Evolutionary conservation across 1,284 basidiomycete genomes (phyloP), one percentile per base, ranked within the genome.

Genomic region (Termitomyces sp.): DNA sequence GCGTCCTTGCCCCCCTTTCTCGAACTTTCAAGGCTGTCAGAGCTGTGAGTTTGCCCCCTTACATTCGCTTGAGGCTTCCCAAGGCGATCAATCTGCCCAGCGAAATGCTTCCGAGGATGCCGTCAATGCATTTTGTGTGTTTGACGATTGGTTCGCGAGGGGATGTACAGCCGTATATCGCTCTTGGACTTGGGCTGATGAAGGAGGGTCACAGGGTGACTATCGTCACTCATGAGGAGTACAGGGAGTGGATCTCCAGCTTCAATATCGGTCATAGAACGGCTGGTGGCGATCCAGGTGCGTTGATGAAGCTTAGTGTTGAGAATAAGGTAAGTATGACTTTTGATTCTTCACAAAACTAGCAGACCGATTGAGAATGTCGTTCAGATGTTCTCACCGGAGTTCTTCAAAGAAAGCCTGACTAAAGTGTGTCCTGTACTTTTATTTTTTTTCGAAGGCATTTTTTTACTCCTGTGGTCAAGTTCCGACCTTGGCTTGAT

Each of bases 101-200:
- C 1, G 65, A 68, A 13, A 58, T 71, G 3, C 59, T 76, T 8
- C 57, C 68, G 13, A 67, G 62, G 4, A 63, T 71, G 45, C 61
- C 66, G n/a, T 57, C 70, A 75, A 81, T 94, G 61, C 85, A 83
- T 60, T 90, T 95, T 64, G 92, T 92, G 0, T 92, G 92, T 70
- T 71, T 97, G 55, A 97, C 95, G 0, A 95, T 98, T 62, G 94
- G 94, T 1, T 92, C 91, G 9, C 78, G 93, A 58, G 91, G 91
- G 17, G 91, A 94, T 65, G 91, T 94, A 12, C 91, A 94, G 67
- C 91, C 91, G 30, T 94, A 96, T 67, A 96, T 98, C 61, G 88
- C 94, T 0, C 78, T 98, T 13, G 91, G 88, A 41, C 92, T 94
- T 63, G 92, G 91, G 0, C 72, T 98, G 28, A 85, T 88, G 71